These are phyloP conservation scores for Lachnellula suecica DNA, from an alignment of 2,329 filamentous ascomycete species.

Conservation along the genomic window DNA sequence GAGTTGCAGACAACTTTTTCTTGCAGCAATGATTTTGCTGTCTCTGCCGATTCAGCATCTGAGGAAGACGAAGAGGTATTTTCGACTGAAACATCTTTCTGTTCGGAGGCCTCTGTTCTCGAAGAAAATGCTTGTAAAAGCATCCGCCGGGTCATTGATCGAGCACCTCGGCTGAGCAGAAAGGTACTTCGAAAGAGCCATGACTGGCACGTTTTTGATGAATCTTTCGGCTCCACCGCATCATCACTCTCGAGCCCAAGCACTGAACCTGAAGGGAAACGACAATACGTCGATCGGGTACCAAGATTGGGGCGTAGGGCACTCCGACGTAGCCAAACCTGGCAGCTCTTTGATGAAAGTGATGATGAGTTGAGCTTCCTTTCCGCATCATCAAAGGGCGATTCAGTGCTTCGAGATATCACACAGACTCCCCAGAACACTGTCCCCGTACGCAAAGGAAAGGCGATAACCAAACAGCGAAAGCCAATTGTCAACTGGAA, in stretches of 20 bases:
- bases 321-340: constrained; percentile 19
- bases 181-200: constrained; percentile 8
- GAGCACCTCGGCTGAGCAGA: constrained; percentile 9
- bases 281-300: constrained; percentile 18
- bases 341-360: constrained; percentile 27
- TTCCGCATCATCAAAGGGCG: constrained; percentile 18
- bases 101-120: constrained; percentile 4
- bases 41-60: neutral
- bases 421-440: constrained; percentile 11
- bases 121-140: neutral
- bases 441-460: constrained; percentile 6
- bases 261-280: constrained; percentile 1
- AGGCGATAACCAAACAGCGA: neutral
- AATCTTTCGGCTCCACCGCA: constrained; percentile 9
- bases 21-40: neutral
- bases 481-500: neutral
- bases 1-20: constrained; percentile 5
- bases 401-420: constrained; percentile 15
- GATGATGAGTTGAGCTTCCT: constrained; percentile 32
- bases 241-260: constrained; percentile 7
- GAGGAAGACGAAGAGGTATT: no score
- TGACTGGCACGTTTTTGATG: constrained; percentile 15
- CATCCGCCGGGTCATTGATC: neutral
- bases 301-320: constrained; percentile 18
- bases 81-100: constrained; percentile 10